These are phyloP conservation scores for Tuber magnatum DNA, from an alignment of 495 filamentous ascomycete species.

Conservation along the genomic window DNA sequence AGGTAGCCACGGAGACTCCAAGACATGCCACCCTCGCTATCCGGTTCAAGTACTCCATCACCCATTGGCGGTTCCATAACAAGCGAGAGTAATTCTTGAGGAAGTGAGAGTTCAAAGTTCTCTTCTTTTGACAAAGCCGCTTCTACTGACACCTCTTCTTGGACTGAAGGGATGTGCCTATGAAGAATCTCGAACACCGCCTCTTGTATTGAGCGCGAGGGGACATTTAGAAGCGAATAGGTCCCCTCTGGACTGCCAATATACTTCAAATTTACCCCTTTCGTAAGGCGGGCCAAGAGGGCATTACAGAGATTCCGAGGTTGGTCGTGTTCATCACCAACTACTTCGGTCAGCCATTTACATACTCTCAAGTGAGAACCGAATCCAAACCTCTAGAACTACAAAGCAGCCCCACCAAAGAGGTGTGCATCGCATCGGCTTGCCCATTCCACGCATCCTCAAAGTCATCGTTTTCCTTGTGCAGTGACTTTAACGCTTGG, in stretches of 20 bases:
- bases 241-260: constrained; percentile 44
- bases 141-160: constrained; percentile 79
- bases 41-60: constrained; percentile 42
- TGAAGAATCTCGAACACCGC: constrained; percentile 77
- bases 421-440: constrained; percentile 47
- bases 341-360: not conserved
- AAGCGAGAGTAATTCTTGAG: constrained; percentile 48
- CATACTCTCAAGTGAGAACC: not conserved
- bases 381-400: constrained; percentile 33
- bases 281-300: constrained; percentile 49
- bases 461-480: constrained; percentile 70
- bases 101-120: constrained; percentile 40
- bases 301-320: constrained; percentile 48
- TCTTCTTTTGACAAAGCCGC: constrained; percentile 45
- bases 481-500: constrained; percentile 50
- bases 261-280: constrained; percentile 50
- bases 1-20: constrained; percentile 61
- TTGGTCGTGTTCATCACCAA: constrained; percentile 51
- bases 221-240: constrained; percentile 66
- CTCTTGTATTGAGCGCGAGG: constrained; percentile 66
- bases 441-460: constrained; percentile 60
- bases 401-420: constrained; percentile 57
- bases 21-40: constrained; percentile 46
- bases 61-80: constrained; percentile 42
- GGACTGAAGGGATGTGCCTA: constrained; percentile 60